Conservation (phyloP, 768 basidiomycete species). For the Gymnopilus dilepis region DNA sequence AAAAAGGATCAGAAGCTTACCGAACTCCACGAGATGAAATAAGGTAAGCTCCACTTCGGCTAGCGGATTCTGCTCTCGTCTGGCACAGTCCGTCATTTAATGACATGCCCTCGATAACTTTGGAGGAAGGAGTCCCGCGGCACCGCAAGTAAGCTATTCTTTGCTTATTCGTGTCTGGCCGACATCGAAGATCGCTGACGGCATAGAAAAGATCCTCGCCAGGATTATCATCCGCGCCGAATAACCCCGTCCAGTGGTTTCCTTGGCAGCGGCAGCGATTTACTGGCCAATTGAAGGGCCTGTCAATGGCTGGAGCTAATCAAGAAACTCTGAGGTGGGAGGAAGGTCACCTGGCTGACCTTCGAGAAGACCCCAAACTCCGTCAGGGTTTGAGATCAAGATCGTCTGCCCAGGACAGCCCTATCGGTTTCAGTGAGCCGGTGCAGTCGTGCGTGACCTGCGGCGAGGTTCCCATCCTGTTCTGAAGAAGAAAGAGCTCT, state of each 20-base stretch:
- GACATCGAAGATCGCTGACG: constrained; percentile 3
- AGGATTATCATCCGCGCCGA: constrained; percentile 7
- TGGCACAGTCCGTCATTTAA: background rate
- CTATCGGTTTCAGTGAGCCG: background rate
- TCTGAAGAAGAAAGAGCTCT: background rate
- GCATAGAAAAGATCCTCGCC: constrained; percentile 5
- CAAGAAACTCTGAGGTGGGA: constrained; percentile 6
- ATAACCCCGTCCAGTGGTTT: constrained; percentile 10
- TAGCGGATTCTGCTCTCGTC: background rate
- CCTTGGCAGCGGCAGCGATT: constrained; percentile 11
- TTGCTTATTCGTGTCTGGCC: background rate
- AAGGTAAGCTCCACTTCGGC: constrained; percentile 1
- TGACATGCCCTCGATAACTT: background rate
- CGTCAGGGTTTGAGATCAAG: constrained; percentile 8
- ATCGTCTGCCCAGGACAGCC: constrained; percentile 28
- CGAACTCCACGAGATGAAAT: background rate
- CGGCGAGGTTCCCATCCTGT: background rate
- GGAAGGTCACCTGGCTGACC: constrained; percentile 10
- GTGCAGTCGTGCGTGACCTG: background rate
- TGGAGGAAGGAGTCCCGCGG: background rate
- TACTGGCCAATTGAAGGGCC: constrained; percentile 1
- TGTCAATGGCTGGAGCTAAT: constrained; percentile 8
- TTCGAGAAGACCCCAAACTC: constrained; percentile 7
- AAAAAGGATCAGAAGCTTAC: background rate
- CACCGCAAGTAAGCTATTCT: constrained; percentile 4